Evolutionary conservation across 1,284 basidiomycete species (phyloP), one percentile per base, ranked within the genome.

Genomic region (Fistulina hepatica): DNA sequence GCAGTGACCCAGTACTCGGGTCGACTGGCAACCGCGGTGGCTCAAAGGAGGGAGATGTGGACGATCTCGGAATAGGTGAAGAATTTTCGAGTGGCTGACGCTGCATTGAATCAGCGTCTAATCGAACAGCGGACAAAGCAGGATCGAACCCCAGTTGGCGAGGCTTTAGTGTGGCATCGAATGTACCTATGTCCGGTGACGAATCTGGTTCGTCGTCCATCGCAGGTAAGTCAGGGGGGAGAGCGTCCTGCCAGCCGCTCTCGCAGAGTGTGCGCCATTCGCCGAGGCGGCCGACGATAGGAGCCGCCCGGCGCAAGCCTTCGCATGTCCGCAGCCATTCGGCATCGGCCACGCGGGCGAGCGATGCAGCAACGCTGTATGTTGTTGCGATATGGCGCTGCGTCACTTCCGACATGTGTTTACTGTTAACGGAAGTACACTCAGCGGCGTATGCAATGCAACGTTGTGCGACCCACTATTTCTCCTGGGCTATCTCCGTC

Each of bases 271-370:
- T 63, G 31, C 73, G 66, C 73, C 75, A 83, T 62, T 83, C 72
- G 6, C 75, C 78, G 6, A 86, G 61, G 16, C 63, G 64, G 2
- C 81, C 83, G 21, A 86, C 64, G 6, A 67, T 68, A 0, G 78
- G 73, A 12, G 77, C 69, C 48, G 73, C 71, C 6, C 73, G 64
- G 22, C 81, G 69, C 15, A 85, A 69, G 17, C 64, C 65, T 59
- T 85, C 82, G 46, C 77, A 81, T n/a, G 71, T 61, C 24, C 73
- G 72, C 22, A 69, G 51, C 82, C 83, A 86, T 58, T 84, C 79
- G 2, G 76, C 74, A 44, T 86, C 82, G 2, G 81, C 81, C 12
- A 85, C 59, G 22, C 79, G 68, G 12, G 77, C 67, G 9, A 85
- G 60, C 42, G 64, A 70, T 0, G 75, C 72, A 2, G 80, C 79